Conservation (phyloP, 768 basidiomycete genomes). For the Tricholomella constricta region DNA sequence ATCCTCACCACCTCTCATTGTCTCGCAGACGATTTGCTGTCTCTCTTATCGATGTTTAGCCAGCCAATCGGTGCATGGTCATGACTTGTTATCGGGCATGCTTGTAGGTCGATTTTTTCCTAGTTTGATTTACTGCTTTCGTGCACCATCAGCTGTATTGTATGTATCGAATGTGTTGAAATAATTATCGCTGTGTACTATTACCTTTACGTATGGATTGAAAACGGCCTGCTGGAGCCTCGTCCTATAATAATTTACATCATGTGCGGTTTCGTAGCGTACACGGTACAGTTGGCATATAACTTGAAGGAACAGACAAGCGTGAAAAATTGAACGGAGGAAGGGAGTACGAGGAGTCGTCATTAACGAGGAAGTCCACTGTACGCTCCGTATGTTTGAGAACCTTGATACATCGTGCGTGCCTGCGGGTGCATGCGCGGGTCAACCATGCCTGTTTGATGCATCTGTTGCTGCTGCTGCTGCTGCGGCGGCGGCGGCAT, state of each 20-base stretch:
- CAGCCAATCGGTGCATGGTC: constrained; percentile 18
- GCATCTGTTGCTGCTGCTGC: constrained; percentile 27
- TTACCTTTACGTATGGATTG: too few relatives aligned
- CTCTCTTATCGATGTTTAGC: constrained; percentile 57
- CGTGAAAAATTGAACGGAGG: neutral
- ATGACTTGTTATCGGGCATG: neutral
- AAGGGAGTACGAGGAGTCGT: neutral
- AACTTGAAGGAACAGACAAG: neutral
- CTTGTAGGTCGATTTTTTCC: too few relatives aligned
- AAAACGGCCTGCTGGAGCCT: too few relatives aligned
- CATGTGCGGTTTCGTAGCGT: neutral
- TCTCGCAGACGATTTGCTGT: constrained; percentile 50
- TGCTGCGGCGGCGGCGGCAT: constrained; percentile 39
- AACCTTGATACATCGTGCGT: constrained; percentile 14
- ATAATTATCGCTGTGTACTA: too few relatives aligned
- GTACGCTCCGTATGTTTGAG: constrained; percentile 14
- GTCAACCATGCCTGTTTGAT: constrained; percentile 9
- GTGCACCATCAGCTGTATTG: neutral
- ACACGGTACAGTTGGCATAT: neutral
- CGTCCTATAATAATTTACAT: too few relatives aligned
- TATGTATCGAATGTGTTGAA: neutral
- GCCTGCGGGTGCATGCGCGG: constrained; percentile 16
- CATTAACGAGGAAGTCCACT: constrained; percentile 13
- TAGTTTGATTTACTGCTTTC: constrained; percentile 3
- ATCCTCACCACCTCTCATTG: neutral